Evolutionary conservation across 129 eudicot species (phyloP).

Genomic region (Chrysanthemum lavandulifolium): DNA sequence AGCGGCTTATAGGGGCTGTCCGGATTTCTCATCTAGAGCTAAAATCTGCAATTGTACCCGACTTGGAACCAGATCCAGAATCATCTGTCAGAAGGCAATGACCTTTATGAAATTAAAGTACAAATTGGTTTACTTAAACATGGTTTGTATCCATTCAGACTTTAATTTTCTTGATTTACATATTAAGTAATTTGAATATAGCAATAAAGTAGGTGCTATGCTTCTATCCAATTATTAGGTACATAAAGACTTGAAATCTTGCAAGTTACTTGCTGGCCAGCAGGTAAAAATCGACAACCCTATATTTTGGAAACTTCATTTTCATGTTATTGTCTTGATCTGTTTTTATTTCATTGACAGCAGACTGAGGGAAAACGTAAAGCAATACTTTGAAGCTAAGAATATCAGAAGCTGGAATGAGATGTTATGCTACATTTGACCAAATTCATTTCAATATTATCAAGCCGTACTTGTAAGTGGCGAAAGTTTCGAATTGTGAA

Average conservation of each 20-base stretch:
- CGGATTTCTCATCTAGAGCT: conserved; percentile 90
- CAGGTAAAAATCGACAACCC: conserved; percentile 9
- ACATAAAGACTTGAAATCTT: conserved; percentile 24
- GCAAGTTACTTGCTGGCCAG: conserved; percentile 26
- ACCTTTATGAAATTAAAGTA: conserved; percentile 18
- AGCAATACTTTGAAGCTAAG: conserved; percentile 19
- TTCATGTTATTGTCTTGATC: background rate
- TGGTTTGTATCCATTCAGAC: conserved; percentile 22
- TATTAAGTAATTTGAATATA: background rate
- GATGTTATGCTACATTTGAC: conserved; percentile 22
- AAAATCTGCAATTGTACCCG: conserved; percentile 81
- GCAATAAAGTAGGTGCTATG: background rate
- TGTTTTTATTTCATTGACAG: conserved; percentile 17
- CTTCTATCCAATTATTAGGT: conserved; percentile 24
- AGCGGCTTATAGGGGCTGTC: conserved; percentile 87
- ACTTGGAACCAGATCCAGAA: conserved; percentile 53
- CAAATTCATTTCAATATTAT: conserved; percentile 17
- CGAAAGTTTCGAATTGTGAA: conserved; percentile 12
- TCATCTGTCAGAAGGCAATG: conserved; percentile 3
- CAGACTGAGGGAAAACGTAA: conserved; percentile 17
- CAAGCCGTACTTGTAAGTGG: conserved; percentile 19
- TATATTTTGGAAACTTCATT: background rate
- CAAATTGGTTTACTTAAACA: conserved; percentile 5
- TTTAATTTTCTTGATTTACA: background rate
- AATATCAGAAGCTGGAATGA: conserved; percentile 23